Base-by-base conservation (phyloP, 352 stramenopile species). In the Phytopythium montanum region DNA sequence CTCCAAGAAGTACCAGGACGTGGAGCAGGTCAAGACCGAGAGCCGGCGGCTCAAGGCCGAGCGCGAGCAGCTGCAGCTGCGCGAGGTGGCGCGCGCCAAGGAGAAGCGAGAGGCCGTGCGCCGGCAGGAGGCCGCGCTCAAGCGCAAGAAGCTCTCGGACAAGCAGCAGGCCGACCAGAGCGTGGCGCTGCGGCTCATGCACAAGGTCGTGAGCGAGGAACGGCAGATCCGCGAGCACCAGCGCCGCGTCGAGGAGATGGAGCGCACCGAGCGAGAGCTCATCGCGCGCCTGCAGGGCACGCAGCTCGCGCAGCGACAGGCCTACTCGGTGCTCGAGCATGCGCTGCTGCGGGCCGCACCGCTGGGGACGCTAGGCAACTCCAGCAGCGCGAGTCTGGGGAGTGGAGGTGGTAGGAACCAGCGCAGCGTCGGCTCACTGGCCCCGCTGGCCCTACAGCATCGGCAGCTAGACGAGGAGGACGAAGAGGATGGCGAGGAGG, bases 1-100 rank as follows among this genome's bases (percentile, higher is more conserved):
- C 45, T 87, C 81, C 5, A 86, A 84, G 54, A 88, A 88, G 38
- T 89, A 83, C 54, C 79, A 91, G 56, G 81, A 91, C 56, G 81
- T 91, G 2, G 81, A 89, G 53, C 72, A 81, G 39, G 77, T 91
- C n/a, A 89, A 91, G 59, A 76, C 42, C 19, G 81, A 91, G 61
- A 83, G 76, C 29, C 77, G 79, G 28, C 70, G 79, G 8, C 69
- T 91, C 34, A 82, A 89, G 54, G 73, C 70, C 10, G 76, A 88
- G 57, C 79, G 80, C 9, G 76, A 87, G 54, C 72, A 72, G 39
- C 61, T 84, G 25, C 76, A 86, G 26, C 26, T 78, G 29, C n/a
- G 69, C 29, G 71, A 88, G 58, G 73, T 90, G 5, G 76, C 78
- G 45, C 70, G 68, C 10, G 81, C 81, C 8, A 69, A 66, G 28